These are phyloP conservation scores for Coniochaeta ligniaria DNA, from an alignment of 2,329 filamentous ascomycete species.

Conservation along the genomic window DNA sequence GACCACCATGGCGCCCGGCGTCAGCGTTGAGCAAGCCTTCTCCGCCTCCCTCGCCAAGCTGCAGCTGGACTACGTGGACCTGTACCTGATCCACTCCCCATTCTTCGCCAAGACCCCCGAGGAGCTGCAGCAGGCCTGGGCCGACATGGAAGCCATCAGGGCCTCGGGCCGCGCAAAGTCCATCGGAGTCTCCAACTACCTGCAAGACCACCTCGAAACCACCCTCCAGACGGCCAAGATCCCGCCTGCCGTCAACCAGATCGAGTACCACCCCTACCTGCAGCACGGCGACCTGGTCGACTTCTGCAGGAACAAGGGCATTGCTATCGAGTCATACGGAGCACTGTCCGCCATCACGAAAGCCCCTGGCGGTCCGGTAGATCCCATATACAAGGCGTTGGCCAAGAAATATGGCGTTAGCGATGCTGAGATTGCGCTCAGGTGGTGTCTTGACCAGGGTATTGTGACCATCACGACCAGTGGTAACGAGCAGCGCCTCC, in stretches of 20 bases:
- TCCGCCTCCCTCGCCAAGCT: constrained; percentile 56
- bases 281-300: constrained; percentile 54
- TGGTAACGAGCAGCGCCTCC: constrained; percentile 47
- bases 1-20: constrained; percentile 5
- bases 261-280: constrained; percentile 73
- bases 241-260: constrained; percentile 67
- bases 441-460: constrained; percentile 55
- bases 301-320: constrained; percentile 50
- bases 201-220: constrained; percentile 45
- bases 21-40: constrained; percentile 42
- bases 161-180: constrained; percentile 57
- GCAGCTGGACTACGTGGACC: constrained; percentile 63
- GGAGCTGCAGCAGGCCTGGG: constrained; percentile 53
- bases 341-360: constrained; percentile 45
- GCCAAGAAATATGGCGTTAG: constrained; percentile 52
- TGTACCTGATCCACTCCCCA: constrained; percentile 59
- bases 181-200: constrained; percentile 75
- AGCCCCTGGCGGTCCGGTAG: constrained; percentile 45
- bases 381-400: constrained; percentile 39
- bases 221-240: constrained; percentile 53
- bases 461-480: constrained; percentile 54
- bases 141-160: constrained; percentile 57
- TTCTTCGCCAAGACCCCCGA: constrained; percentile 40
- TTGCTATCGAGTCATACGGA: constrained; percentile 48
- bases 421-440: constrained; percentile 47